A percentile compares a stretch with the other conserved stretches of the same genome.
Evolutionary conservation across 179 eudicot species (phyloP).

Genomic region (Gypsophila paniculata): DNA sequence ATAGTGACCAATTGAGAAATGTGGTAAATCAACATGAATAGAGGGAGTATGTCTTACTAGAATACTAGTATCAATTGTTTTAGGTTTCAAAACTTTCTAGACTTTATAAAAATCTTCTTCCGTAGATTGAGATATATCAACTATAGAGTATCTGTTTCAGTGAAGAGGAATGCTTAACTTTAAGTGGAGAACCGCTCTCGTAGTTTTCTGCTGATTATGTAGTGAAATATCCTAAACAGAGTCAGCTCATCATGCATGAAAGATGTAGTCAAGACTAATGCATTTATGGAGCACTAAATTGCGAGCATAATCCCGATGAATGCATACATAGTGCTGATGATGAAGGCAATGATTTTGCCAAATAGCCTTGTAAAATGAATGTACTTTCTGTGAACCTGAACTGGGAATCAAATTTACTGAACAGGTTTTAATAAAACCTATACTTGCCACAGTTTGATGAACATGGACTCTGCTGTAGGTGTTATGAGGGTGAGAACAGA

Average conservation of each 20-base stretch:
- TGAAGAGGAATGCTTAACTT: not conserved
- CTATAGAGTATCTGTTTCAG: not conserved
- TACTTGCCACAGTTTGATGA: not conserved
- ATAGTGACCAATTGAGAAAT: too few species aligned
- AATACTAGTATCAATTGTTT: not conserved
- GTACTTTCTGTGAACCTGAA: not conserved
- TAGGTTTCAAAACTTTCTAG: not conserved
- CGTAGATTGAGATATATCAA: not conserved
- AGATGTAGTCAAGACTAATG: not conserved
- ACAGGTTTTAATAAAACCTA: not conserved
- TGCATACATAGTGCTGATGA: not conserved
- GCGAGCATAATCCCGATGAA: conserved; percentile 3
- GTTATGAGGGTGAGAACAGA: not conserved
- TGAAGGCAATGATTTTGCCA: not conserved
- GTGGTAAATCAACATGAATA: too few species aligned
- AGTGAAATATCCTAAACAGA: conserved; percentile 3
- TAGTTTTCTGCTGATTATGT: not conserved
- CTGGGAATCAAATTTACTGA: not conserved
- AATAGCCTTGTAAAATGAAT: not conserved
- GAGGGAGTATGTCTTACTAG: not conserved
- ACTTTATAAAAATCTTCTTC: not conserved
- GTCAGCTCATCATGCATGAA: not conserved
- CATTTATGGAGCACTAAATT: not conserved
- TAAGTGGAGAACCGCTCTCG: not conserved
- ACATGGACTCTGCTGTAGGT: not conserved